Evolutionary conservation across 345 rosid species (phyloP).

Genomic region (Hypericum androsaemum): DNA sequence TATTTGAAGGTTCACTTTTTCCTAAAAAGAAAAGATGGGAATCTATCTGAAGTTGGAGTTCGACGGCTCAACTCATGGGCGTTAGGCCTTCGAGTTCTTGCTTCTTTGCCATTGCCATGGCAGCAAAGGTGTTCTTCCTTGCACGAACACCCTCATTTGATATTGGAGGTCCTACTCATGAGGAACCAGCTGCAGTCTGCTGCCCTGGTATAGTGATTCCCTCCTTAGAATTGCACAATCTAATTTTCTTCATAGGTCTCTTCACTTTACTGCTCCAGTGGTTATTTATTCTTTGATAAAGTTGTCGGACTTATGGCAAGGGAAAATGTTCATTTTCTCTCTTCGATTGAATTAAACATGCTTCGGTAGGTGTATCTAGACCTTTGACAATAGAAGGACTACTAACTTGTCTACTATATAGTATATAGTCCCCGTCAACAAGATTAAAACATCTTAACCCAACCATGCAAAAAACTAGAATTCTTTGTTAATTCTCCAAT

Average conservation of each 20-base stretch:
- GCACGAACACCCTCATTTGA: constrained; percentile 91
- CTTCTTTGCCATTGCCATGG: constrained; percentile 96
- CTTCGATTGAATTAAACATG: too few relatives aligned
- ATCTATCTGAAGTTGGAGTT: constrained; percentile 68
- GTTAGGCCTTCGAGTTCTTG: constrained; percentile 88
- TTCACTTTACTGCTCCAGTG: too few relatives aligned
- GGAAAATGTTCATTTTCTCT: too few relatives aligned
- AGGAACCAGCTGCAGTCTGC: constrained; percentile 91
- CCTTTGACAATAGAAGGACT: too few relatives aligned
- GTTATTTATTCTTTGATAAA: too few relatives aligned
- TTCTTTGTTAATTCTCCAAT: too few relatives aligned
- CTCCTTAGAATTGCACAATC: background rate
- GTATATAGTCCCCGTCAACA: too few relatives aligned
- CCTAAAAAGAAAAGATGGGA: constrained; percentile 79
- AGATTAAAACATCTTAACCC: too few relatives aligned
- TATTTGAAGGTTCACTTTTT: constrained; percentile 81
- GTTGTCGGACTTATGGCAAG: too few relatives aligned
- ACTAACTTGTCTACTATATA: too few relatives aligned
- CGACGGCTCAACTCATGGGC: constrained; percentile 96
- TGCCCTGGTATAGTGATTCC: constrained; percentile 46
- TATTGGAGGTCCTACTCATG: constrained; percentile 92
- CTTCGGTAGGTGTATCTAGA: too few relatives aligned
- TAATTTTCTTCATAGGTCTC: constrained; percentile 1
- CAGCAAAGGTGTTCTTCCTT: constrained; percentile 95
- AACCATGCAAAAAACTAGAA: too few relatives aligned